phyloP scores from a whole-genome alignment of 345 rosid species.

The Arabidopsis suecica region DNA sequence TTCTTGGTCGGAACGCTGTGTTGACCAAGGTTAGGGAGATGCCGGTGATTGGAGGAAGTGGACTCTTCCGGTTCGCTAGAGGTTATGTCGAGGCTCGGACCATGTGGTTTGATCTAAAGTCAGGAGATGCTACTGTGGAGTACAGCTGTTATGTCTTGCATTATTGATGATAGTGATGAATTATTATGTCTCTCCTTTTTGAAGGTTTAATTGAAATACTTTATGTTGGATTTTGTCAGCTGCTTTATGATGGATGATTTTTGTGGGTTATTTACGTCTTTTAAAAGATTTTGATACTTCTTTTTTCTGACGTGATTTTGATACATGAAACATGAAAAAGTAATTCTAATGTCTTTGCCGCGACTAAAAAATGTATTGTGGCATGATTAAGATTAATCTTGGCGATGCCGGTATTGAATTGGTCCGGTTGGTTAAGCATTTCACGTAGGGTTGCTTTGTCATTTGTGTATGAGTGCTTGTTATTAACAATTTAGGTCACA shows the following conservation, averaged over 20 bases:
- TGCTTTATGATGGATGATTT: neutral
- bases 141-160: constrained; percentile 52
- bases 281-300: neutral
- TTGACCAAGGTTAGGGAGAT: constrained; percentile 55
- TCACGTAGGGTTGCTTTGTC: too few species aligned
- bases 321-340: neutral
- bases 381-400: neutral
- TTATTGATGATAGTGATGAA: constrained; percentile 39
- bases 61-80: constrained; percentile 64
- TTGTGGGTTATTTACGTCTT: neutral
- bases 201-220: neutral
- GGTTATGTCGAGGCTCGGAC: constrained; percentile 63
- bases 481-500: too few species aligned
- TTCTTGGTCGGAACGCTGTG: constrained; percentile 55
- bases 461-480: too few species aligned
- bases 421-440: too few species aligned
- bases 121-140: constrained; percentile 56
- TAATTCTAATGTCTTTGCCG: neutral
- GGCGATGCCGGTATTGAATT: neutral
- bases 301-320: neutral
- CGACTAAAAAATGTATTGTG: neutral
- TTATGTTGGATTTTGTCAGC: neutral
- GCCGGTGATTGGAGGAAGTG: constrained; percentile 71
- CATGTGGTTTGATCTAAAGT: constrained; percentile 27
- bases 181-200: neutral